Base-by-base conservation (phyloP, 768 basidiomycete species). In the Thelephora ganbajun region DNA sequence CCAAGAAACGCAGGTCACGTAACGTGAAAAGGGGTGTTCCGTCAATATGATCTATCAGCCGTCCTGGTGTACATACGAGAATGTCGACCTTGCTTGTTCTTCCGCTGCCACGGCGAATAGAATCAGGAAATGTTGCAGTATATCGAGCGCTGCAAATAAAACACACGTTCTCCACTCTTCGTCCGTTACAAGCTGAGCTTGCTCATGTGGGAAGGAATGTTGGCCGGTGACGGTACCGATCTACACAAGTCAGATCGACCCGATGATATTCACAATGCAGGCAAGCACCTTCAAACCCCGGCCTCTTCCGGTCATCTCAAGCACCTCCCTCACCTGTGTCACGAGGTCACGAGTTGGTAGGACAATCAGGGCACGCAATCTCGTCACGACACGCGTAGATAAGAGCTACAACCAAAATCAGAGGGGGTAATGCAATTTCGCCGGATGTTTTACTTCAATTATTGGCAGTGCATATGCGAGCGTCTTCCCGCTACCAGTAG, bases 401-500 rank as follows among this genome's bases (percentile, higher is more conserved):
- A 99, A 66, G 2, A 80, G 70, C 87, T 60, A 20, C 9, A 48
- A 18, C 6, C 2, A 44, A n/a, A 14, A 35, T 42, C 34, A 39
- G 19, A 41, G 39, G 16, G 7, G 39, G 6, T 7, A 14, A 14
- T 14, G 18, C 26, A 30, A 30, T 9, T 4, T 30, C 26, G 5
- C 9, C 26, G 26, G 26, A 30, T 30, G 26, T 30, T 30, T 49
- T 49, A 84, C 90, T 72, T 96, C 90, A 26, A 96, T 71, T 47
- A 97, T 85, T 1, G 96, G 96, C 33, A 98, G 66, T 1, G 82
- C 87, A 65, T 99, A 99, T n/a, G 90, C 87, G 23, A 99, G 71
- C 0, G 94, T 99, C 63, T 99, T 99, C 0, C 96, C 96, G 55
- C 92, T 96, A 19, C 96, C 96, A 0, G 96, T 99, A 0, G 96